Conservation (phyloP, 1,139 yeast species). For the Blastobotrys persicus region DNA sequence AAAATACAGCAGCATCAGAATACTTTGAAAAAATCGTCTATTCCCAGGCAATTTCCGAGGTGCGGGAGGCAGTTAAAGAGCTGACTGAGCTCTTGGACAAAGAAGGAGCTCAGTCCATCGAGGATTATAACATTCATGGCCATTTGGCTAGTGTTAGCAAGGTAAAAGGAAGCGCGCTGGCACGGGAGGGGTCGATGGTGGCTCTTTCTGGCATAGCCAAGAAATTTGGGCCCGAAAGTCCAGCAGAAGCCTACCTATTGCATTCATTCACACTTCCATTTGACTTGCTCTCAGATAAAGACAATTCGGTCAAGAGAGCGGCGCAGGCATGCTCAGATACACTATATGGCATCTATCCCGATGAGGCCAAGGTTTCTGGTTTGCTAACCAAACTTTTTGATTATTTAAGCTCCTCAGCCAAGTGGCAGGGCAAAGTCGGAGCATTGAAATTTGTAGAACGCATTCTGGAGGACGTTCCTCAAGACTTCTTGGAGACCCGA, state of each 20-base stretch:
- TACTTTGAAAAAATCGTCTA: conserved; percentile 54
- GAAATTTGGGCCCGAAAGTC: conserved; percentile 59
- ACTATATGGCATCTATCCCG: conserved; percentile 65
- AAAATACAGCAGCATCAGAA: conserved; percentile 66
- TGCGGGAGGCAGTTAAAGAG: conserved; percentile 57
- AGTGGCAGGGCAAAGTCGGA: conserved; percentile 88
- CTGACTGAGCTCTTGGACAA: conserved; percentile 51
- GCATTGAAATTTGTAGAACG: conserved; percentile 72
- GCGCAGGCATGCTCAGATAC: conserved; percentile 60
- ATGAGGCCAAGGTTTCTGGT: conserved; percentile 74
- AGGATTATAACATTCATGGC: conserved; percentile 65
- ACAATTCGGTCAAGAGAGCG: conserved; percentile 76
- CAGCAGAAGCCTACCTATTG: conserved; percentile 66
- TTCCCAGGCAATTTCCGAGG: conserved; percentile 61
- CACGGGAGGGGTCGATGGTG: conserved; percentile 73
- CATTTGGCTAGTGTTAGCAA: conserved; percentile 64
- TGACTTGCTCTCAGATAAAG: conserved; percentile 80
- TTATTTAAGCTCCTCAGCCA: conserved; percentile 78
- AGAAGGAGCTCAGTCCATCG: conserved; percentile 50
- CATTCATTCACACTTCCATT: conserved; percentile 54
- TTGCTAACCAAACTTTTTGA: conserved; percentile 59
- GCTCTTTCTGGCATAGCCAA: conserved; percentile 67
- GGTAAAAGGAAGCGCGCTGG: conserved; percentile 68
- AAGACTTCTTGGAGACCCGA: conserved; percentile 77
- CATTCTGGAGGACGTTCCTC: conserved; percentile 75